A percentile compares a stretch with the other conserved stretches of the same genome.
phyloP scores from a whole-genome alignment of 73 alveolate genomes.

The Blepharisma japonicum region DNA sequence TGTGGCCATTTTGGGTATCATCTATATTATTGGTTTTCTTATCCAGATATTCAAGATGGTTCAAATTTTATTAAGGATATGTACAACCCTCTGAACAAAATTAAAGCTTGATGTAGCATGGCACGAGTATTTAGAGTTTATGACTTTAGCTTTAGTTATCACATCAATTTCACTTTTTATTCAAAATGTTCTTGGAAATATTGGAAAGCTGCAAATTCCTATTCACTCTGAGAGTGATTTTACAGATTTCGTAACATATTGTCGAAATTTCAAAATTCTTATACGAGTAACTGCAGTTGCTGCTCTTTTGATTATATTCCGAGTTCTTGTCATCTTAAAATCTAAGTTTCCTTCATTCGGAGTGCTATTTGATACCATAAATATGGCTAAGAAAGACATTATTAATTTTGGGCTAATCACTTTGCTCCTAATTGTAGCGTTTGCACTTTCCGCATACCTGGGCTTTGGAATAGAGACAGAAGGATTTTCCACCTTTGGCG shows the following conservation, averaged over 20 bases:
- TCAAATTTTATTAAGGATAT: constrained; percentile 17
- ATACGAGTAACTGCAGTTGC: constrained; percentile 38
- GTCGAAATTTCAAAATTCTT: constrained; percentile 23
- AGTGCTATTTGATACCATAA: constrained; percentile 65
- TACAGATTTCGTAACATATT: constrained; percentile 10
- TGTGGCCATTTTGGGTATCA: not conserved
- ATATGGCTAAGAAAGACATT: constrained; percentile 50
- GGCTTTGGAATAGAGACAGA: constrained; percentile 40
- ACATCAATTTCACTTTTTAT: constrained; percentile 10
- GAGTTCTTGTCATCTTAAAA: constrained; percentile 52
- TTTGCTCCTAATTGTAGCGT: constrained; percentile 14
- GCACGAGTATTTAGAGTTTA: constrained; percentile 31
- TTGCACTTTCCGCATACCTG: constrained; percentile 32
- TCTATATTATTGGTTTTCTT: constrained; percentile 24
- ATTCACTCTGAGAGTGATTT: constrained; percentile 36
- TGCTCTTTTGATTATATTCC: constrained; percentile 47
- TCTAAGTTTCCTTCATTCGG: constrained; percentile 73
- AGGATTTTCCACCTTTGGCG: constrained; percentile 30
- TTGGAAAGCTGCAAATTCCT: constrained; percentile 36
- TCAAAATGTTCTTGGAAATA: not conserved
- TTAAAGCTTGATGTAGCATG: constrained; percentile 23
- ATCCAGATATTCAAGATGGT: not conserved
- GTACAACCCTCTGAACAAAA: constrained; percentile 32
- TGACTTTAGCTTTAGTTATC: constrained; percentile 32
- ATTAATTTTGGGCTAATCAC: constrained; percentile 42